Percentiles rank a stretch among this genome's conserved stretches.
Conservation (phyloP, 805 yeast genomes). For the Ogataea ramenticola region DNA sequence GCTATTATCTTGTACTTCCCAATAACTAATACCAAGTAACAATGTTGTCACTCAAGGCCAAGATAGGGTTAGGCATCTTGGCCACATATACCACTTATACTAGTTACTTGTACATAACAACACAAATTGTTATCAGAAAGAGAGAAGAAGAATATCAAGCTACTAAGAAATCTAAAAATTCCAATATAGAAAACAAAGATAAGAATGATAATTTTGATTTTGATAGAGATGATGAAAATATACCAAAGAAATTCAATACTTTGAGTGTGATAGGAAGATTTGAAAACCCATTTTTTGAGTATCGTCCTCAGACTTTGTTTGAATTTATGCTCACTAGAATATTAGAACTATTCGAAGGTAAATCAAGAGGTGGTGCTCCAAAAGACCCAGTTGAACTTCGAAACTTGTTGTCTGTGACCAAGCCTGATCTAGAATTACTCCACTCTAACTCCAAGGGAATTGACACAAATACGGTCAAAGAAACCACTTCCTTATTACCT, state of each 20-base stretch:
- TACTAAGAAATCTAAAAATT: neutral
- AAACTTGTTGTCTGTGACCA: conserved; percentile 48
- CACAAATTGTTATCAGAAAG: conserved; percentile 45
- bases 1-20: no score
- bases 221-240: conserved; percentile 1
- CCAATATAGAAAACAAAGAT: neutral
- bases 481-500: conserved; percentile 20
- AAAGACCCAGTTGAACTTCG: conserved; percentile 37
- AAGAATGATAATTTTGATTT: neutral
- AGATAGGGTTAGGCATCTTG: conserved; percentile 35
- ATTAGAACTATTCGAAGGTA: conserved; percentile 57
- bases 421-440: conserved; percentile 47
- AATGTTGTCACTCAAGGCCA: conserved; percentile 22
- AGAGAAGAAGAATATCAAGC: conserved; percentile 23
- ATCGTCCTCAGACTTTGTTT: conserved; percentile 81
- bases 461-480: neutral
- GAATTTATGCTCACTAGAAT: conserved; percentile 75
- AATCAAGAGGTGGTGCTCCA: conserved; percentile 56
- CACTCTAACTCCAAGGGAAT: conserved; percentile 17
- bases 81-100: conserved; percentile 61
- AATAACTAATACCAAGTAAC: neutral
- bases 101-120: conserved; percentile 46
- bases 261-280: conserved; percentile 65
- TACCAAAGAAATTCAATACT: conserved; percentile 19
- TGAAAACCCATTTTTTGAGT: conserved; percentile 88